A percentile compares a stretch with the other conserved stretches of the same genome.
Conservation (phyloP, 1,284 basidiomycete species). For the Leccinum olivaceoglutinosum region DNA sequence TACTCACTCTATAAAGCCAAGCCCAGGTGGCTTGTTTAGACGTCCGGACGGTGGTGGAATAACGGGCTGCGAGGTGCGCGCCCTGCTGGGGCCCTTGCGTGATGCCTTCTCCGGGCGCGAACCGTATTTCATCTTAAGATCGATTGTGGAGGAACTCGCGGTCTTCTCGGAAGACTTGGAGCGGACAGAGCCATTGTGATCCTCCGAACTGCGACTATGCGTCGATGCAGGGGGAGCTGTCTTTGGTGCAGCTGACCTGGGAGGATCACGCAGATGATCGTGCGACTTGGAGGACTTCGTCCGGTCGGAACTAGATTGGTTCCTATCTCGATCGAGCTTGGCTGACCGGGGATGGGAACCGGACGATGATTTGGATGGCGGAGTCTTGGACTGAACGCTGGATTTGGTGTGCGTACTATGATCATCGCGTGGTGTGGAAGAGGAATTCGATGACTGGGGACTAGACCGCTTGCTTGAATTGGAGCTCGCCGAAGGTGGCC, state of each 20-base stretch:
- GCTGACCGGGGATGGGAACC: slow-evolving; percentile 13
- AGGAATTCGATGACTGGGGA: slow-evolving; percentile 8
- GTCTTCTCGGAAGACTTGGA: slow-evolving; percentile 18
- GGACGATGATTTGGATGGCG: slow-evolving; percentile 9
- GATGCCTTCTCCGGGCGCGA: slow-evolving; percentile 14
- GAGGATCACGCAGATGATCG: slow-evolving; percentile 22
- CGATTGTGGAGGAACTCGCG: slow-evolving; percentile 3
- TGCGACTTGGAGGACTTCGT: slow-evolving; percentile 21
- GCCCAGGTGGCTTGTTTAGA: slow-evolving; percentile 17
- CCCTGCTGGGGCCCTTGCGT: slow-evolving; percentile 8
- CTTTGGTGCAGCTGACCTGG: slow-evolving; percentile 10
- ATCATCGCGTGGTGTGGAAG: slow-evolving; percentile 12
- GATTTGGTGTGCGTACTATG: slow-evolving; percentile 9
- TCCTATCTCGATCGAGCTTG: slow-evolving; percentile 12
- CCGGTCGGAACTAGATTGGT: slow-evolving; percentile 14
- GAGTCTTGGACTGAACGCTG: slow-evolving; percentile 8
- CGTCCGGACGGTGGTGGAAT: slow-evolving; percentile 25
- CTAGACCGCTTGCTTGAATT: slow-evolving; percentile 23
- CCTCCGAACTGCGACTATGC: slow-evolving; percentile 14
- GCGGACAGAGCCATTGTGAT: slow-evolving; percentile 3
- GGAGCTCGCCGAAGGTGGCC: slow-evolving; percentile 29
- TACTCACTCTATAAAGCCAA: slow-evolving; percentile 28
- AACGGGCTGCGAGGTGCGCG: slow-evolving; percentile 21
- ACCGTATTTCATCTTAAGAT: slow-evolving; percentile 6
- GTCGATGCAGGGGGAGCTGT: slow-evolving; percentile 8